Percentiles rank a stretch among this genome's conserved stretches.
Conservation (phyloP, 768 basidiomycete species). For the Mycena metata region DNA sequence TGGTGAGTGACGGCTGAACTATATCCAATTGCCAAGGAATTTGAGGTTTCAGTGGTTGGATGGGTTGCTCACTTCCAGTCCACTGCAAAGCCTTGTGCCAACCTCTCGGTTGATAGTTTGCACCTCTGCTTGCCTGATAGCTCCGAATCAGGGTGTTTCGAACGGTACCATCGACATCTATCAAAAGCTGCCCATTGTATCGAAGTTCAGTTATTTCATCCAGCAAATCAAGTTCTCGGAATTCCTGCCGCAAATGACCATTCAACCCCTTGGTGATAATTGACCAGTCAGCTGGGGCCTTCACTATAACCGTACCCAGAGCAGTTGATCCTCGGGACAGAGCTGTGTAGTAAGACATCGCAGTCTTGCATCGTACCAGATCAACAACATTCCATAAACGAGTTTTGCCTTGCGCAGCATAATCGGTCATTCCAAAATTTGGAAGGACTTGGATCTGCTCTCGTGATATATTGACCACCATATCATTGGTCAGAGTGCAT, state of each 20-base stretch:
- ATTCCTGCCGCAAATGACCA: not conserved
- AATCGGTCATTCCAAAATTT: conserved; percentile 2
- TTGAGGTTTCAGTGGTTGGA: too few species aligned
- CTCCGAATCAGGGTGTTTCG: not conserved
- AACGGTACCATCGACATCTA: too few species aligned
- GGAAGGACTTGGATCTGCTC: not conserved
- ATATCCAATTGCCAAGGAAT: too few species aligned
- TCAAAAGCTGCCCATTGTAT: not conserved
- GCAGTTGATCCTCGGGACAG: not conserved
- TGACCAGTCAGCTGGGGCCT: not conserved
- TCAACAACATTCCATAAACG: not conserved
- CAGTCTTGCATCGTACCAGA: not conserved
- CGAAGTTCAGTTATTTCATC: not conserved
- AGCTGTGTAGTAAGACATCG: not conserved
- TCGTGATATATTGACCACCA: too few species aligned
- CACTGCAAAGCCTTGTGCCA: too few species aligned
- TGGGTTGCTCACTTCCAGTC: too few species aligned
- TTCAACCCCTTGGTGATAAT: not conserved
- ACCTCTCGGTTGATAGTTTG: too few species aligned
- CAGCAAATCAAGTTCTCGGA: not conserved
- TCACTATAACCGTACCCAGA: not conserved
- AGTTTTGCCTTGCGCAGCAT: not conserved
- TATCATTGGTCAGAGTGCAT: too few species aligned
- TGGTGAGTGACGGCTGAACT: too few species aligned
- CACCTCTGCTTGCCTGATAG: too few species aligned